Percentiles rank a stretch among this genome's conserved stretches.
These are phyloP conservation scores for Moelleriella libera DNA, from an alignment of 2,329 filamentous ascomycete genomes.

Conservation along the genomic window DNA sequence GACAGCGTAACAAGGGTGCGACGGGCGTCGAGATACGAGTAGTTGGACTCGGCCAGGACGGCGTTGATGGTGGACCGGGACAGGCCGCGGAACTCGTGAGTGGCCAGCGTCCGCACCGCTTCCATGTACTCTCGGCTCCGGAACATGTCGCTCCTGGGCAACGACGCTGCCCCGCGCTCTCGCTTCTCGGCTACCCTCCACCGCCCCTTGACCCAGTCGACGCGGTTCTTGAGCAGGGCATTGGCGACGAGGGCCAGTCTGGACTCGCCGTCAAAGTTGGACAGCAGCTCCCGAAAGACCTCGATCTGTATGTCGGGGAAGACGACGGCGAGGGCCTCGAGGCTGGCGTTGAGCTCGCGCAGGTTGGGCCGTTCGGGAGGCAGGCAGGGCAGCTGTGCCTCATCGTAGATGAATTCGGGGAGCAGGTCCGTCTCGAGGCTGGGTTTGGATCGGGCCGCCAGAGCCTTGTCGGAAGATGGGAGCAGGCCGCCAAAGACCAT, in stretches of 20 bases:
- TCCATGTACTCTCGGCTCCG: conserved; percentile 51
- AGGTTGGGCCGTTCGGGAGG: conserved; percentile 45
- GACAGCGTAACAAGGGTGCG: conserved; percentile 55
- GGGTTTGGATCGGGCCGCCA: conserved; percentile 16
- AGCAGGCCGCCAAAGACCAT: conserved; percentile 38
- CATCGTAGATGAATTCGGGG: conserved; percentile 39
- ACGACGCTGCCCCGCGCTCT: conserved; percentile 14
- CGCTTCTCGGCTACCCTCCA: conserved; percentile 34
- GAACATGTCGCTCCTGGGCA: conserved; percentile 52
- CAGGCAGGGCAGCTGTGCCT: conserved; percentile 34
- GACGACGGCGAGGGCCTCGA: conserved; percentile 53
- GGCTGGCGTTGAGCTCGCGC: conserved; percentile 53
- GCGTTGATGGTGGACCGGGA: conserved; percentile 62
- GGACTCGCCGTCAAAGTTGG: conserved; percentile 62
- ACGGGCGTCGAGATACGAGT: conserved; percentile 60
- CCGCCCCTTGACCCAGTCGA: conserved; percentile 56
- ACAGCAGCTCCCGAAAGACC: conserved; percentile 70
- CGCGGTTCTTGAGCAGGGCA: conserved; percentile 56
- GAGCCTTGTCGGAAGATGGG: conserved; percentile 23
- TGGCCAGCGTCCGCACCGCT: conserved; percentile 53
- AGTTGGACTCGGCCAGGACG: conserved; percentile 68
- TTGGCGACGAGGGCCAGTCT: conserved; percentile 66
- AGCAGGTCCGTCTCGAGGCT: conserved; percentile 14
- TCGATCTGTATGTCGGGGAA: conserved; percentile 74
- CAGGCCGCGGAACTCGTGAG: conserved; percentile 63